phyloP scores from a whole-genome alignment of 768 basidiomycete genomes.

The Suillus plorans region DNA sequence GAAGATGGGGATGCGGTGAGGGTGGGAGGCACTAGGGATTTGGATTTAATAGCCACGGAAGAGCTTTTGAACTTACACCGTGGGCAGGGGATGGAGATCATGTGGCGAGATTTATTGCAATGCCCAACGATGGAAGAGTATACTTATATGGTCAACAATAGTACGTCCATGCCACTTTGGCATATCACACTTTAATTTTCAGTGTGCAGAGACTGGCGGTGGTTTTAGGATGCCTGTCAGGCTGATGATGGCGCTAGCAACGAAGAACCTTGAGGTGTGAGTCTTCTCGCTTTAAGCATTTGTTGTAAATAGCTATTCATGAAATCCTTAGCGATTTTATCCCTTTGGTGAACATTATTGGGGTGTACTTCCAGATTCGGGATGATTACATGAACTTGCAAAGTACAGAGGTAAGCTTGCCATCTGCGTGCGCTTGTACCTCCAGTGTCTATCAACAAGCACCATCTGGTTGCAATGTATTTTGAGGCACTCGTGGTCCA shows the following conservation, averaged over 20 bases:
- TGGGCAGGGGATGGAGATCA: conserved; percentile 91
- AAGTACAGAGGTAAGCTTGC: conserved; percentile 64
- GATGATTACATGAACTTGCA: conserved; percentile 97
- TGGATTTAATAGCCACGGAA: conserved; percentile 43
- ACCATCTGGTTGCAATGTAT: conserved; percentile 30
- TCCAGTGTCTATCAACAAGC: conserved; percentile 38
- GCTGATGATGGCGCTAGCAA: conserved; percentile 91
- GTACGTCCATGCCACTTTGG: conserved; percentile 40
- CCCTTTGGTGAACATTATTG: conserved; percentile 90
- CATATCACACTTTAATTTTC: conserved; percentile 14
- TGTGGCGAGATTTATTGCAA: conserved; percentile 88
- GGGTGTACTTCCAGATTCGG: conserved; percentile 94
- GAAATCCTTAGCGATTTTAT: conserved; percentile 69
- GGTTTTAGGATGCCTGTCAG: conserved; percentile 90
- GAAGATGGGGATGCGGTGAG: conserved; percentile 1
- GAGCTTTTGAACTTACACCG: conserved; percentile 88
- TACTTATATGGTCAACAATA: conserved; percentile 94
- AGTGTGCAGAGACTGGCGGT: conserved; percentile 82
- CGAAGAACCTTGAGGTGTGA: conserved; percentile 59
- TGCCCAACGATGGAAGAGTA: conserved; percentile 97
- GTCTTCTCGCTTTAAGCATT: conserved; percentile 16
- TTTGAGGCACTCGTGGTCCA: conserved; percentile 51
- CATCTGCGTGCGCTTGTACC: neutral
- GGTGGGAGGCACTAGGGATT: conserved; percentile 71
- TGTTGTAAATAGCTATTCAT: neutral